Percentiles rank a stretch among this genome's conserved stretches.
Evolutionary conservation across 495 filamentous ascomycete species (phyloP).

Genomic region (Chaetomium tenue): DNA sequence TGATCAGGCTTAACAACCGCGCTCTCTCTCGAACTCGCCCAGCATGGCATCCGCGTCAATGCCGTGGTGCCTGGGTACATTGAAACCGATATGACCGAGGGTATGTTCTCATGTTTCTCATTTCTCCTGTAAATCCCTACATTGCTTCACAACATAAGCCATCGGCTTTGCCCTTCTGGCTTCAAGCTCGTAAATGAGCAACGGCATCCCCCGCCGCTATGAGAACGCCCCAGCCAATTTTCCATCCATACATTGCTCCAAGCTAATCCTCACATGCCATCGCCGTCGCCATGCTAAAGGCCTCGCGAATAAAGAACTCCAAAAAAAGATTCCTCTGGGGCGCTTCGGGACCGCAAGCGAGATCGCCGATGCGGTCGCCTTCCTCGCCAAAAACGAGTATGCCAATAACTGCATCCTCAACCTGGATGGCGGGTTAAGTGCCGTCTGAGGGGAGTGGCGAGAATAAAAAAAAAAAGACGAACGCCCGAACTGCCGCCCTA

Average conservation of each 20-base stretch:
- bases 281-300: slow-evolving; percentile 2
- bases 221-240: background rate
- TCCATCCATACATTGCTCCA: slow-evolving; percentile 1
- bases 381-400: slow-evolving; percentile 74
- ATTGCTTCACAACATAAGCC: background rate
- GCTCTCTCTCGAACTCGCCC: slow-evolving; percentile 62
- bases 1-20: slow-evolving; percentile 62
- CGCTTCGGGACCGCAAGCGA: slow-evolving; percentile 67
- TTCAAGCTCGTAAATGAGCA: background rate
- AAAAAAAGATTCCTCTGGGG: slow-evolving; percentile 57
- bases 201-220: background rate
- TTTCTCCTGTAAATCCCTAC: background rate
- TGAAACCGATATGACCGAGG: slow-evolving; percentile 69
- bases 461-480: too few species aligned
- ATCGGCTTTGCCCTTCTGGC: background rate
- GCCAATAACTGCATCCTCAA: slow-evolving; percentile 83
- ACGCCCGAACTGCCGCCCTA: too few species aligned
- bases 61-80: slow-evolving; percentile 83
- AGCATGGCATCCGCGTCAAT: slow-evolving; percentile 65
- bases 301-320: slow-evolving; percentile 26
- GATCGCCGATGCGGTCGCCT: slow-evolving; percentile 76
- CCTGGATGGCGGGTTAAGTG: slow-evolving; percentile 77
- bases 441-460: slow-evolving; percentile 7
- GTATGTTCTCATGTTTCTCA: slow-evolving; percentile 43
- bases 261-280: slow-evolving; percentile 10